Conservation (phyloP, 345 rosid species). For the Trapa bicornis region DNA sequence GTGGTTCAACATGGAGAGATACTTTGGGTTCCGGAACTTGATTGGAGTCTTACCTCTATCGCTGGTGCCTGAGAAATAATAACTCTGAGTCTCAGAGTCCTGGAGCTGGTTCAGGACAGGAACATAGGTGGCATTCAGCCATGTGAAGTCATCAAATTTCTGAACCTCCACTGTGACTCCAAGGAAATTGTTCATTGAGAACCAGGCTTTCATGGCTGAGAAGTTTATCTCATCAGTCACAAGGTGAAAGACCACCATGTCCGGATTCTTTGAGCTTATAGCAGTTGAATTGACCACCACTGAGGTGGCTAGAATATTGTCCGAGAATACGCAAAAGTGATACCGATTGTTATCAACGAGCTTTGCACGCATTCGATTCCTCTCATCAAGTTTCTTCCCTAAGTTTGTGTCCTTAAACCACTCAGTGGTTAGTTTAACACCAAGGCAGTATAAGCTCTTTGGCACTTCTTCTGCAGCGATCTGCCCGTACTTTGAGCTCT, state of each 20-base stretch:
- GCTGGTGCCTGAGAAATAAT: constrained; percentile 71
- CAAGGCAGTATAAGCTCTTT: constrained; percentile 84
- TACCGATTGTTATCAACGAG: constrained; percentile 44
- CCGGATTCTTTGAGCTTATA: constrained; percentile 47
- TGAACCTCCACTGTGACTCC: constrained; percentile 82
- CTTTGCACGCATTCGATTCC: constrained; percentile 26
- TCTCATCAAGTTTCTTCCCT: constrained; percentile 29
- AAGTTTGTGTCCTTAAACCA: constrained; percentile 51
- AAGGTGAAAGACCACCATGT: constrained; percentile 63
- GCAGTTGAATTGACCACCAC: constrained; percentile 92
- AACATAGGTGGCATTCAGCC: constrained; percentile 88
- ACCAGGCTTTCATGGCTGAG: constrained; percentile 86
- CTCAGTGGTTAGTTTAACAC: constrained; percentile 62
- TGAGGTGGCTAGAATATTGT: constrained; percentile 80
- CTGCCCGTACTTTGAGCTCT: constrained; percentile 81
- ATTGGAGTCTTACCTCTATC: constrained; percentile 63
- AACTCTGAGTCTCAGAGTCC: constrained; percentile 80
- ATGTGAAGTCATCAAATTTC: constrained; percentile 75
- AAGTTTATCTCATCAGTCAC: constrained; percentile 78
- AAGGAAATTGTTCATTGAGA: constrained; percentile 42
- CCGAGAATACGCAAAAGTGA: constrained; percentile 83
- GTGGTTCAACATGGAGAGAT: constrained; percentile 85
- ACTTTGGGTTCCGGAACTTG: constrained; percentile 86
- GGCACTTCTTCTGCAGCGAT: constrained; percentile 95
- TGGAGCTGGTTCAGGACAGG: constrained; percentile 93